Evolutionary conservation across 108 stramenopile species (phyloP), one percentile per base, ranked within the genome.

Genomic region (Pseudonitzschia multistriata): DNA sequence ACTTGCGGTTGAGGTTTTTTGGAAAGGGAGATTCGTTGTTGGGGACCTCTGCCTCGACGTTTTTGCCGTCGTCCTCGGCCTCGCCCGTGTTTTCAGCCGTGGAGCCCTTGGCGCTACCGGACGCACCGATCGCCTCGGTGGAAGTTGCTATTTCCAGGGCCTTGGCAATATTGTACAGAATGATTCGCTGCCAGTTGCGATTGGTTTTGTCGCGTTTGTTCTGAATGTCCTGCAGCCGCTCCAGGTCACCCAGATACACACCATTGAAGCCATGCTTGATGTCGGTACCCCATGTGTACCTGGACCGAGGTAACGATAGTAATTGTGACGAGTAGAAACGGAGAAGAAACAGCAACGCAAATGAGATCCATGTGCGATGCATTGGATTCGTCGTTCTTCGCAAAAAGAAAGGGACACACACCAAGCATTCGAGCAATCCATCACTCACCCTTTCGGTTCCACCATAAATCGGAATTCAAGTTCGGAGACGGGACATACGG

Each of bases 181-280:
- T 90, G 30, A 93, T 82, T 15, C 91, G 75, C 66, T 93, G 92
- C 92, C 92, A 93, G 56, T 87, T 84, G 49, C 92, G 74, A 72
- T 83, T 88, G 36, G 87, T 87, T 8, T 79, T 80, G 68, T 93
- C 92, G 49, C 92, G 81, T 67, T 90, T 93, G 52, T 69, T 70
- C 75, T 93, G 92, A 57, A 93, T 93, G 55, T 88, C 87, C 60
- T 90, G 86, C 60, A 93, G 73, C 29, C 92, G 76, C 65, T 93
- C 88, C 68, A 89, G 67, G 71, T 93, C 92, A n/a, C 92, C 92
- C 37, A 93, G 53, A 52, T 90, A 93, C 8, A 89, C 88, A 33
- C 92, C 92, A 45, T 89, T 85, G 59, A 93, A 93, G 6, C 92
- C 92, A 53, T 86, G 84, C 24, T 79, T 64, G 6, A 80, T 67